Conservation (phyloP, 352 stramenopile species). For the Pythium apleroticum region DNA sequence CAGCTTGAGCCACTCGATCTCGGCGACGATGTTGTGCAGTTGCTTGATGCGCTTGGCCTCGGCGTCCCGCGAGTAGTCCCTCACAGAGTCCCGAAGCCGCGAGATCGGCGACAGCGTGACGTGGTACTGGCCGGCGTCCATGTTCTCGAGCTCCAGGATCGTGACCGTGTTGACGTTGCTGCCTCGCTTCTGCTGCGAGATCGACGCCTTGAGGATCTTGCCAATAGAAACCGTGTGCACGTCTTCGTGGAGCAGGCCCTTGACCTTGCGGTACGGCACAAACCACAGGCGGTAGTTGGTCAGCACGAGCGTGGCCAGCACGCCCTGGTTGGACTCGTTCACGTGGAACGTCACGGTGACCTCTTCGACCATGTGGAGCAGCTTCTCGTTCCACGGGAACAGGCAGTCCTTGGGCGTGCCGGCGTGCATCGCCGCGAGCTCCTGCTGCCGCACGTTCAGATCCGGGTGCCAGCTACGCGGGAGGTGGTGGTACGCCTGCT, state of each 20-base stretch:
- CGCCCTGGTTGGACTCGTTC: conserved; percentile 83
- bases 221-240: conserved; percentile 79
- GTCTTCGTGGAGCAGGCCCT: conserved; percentile 77
- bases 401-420: conserved; percentile 70
- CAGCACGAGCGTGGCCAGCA: conserved; percentile 74
- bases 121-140: conserved; percentile 85
- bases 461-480: conserved; percentile 83
- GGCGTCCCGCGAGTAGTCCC: conserved; percentile 67
- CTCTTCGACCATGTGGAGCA: conserved; percentile 85
- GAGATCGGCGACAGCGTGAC: conserved; percentile 83
- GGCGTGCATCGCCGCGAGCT: conserved; percentile 64
- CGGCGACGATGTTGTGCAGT: conserved; percentile 71
- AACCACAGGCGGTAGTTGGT: conserved; percentile 88
- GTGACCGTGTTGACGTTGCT: conserved; percentile 80
- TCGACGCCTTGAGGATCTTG: conserved; percentile 77
- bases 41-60: conserved; percentile 82
- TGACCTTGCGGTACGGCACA: conserved; percentile 73
- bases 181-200: conserved; percentile 72
- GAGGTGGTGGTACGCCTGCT: conserved; percentile 72
- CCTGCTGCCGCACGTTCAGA: conserved; percentile 55
- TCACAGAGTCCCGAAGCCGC: conserved; percentile 61
- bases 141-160: conserved; percentile 77
- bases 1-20: conserved; percentile 83
- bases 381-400: conserved; percentile 82
- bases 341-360: conserved; percentile 88